A percentile compares a stretch with the other conserved stretches of the same genome.
Conservation (phyloP, 768 basidiomycete genomes). For the Mycena sanguinolenta region DNA sequence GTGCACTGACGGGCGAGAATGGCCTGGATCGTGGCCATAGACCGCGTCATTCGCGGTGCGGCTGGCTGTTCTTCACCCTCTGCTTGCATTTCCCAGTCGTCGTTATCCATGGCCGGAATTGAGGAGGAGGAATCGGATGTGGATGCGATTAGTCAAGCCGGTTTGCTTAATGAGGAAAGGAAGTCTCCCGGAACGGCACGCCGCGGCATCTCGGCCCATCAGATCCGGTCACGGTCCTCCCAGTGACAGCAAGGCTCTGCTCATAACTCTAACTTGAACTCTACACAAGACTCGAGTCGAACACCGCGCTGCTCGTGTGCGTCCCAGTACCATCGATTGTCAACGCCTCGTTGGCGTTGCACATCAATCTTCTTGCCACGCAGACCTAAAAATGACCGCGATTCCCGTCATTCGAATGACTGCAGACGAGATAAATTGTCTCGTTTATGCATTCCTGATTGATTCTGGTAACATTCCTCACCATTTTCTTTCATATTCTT, state of each 20-base stretch:
- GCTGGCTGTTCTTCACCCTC: constrained; percentile 44
- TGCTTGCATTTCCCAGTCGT: constrained; percentile 48
- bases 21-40: constrained; percentile 27
- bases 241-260: too few species aligned
- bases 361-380: neutral
- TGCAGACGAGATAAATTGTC: constrained; percentile 88
- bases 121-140: constrained; percentile 1
- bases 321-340: too few species aligned
- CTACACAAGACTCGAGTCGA: too few species aligned
- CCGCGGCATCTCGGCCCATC: too few species aligned
- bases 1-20: constrained; percentile 29
- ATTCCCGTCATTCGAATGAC: constrained; percentile 70
- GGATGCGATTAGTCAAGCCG: constrained; percentile 1
- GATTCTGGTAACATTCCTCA: constrained; percentile 72
- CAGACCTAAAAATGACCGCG: neutral
- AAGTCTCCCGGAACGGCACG: too few species aligned
- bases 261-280: too few species aligned
- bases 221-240: too few species aligned
- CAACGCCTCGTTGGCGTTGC: too few species aligned
- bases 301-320: too few species aligned
- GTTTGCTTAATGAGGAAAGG: neutral
- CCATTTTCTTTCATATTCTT: constrained; percentile 17
- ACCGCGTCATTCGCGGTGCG: constrained; percentile 38
- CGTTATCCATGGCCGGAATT: constrained; percentile 41
- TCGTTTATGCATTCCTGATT: constrained; percentile 86